These are phyloP conservation scores for Ceriops tagal DNA, from an alignment of 345 rosid species.

Conservation along the genomic window DNA sequence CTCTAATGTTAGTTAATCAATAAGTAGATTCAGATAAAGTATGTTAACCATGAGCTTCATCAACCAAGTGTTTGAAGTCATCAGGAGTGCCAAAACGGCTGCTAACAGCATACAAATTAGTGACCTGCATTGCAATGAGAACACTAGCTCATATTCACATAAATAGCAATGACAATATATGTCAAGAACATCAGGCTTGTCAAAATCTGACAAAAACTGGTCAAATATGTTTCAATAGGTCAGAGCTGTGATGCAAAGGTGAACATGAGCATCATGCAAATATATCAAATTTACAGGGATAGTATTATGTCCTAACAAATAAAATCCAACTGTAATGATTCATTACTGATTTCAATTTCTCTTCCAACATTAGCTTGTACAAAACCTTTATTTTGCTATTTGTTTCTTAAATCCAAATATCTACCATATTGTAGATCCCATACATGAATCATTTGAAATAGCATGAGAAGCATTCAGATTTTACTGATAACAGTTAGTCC, in stretches of 20 bases:
- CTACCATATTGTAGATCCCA: not conserved
- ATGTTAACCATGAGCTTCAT: conserved; percentile 87
- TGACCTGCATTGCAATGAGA: conserved; percentile 57
- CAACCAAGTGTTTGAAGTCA: conserved; percentile 88
- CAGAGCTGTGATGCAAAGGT: not conserved
- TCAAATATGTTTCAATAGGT: not conserved
- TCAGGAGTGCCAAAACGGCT: conserved; percentile 96
- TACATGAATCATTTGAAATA: not conserved
- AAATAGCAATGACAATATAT: not conserved
- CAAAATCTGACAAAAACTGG: not conserved
- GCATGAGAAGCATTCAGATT: not conserved
- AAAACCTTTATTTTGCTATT: not conserved
- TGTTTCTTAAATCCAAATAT: not conserved
- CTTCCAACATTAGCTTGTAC: not conserved
- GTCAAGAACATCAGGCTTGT: not conserved
- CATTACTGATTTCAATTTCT: not conserved
- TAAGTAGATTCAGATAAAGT: conserved; percentile 8
- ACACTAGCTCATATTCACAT: conserved; percentile 11
- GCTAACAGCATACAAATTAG: conserved; percentile 83
- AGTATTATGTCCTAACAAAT: not conserved
- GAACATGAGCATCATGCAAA: not conserved
- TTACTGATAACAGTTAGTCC: not conserved
- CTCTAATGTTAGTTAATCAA: conserved; percentile 3
- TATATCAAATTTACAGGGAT: not conserved
- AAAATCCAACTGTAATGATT: not conserved